These are phyloP conservation scores for Lophium mytilinum DNA, from an alignment of 495 filamentous ascomycete genomes.

Conservation along the genomic window DNA sequence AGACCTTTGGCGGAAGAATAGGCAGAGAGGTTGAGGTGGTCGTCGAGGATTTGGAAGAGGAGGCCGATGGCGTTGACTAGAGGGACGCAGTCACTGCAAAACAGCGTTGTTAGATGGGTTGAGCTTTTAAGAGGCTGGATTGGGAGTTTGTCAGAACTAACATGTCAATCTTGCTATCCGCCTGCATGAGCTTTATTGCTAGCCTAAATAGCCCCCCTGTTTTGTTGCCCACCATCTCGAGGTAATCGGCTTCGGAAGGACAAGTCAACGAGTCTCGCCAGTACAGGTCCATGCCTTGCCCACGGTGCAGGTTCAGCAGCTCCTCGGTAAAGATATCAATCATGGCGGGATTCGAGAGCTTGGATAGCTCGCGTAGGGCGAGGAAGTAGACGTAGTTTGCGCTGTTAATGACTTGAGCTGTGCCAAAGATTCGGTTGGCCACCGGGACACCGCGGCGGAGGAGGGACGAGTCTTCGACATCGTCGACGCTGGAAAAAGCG, in stretches of 20 bases:
- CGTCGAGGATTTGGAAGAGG: conserved; percentile 94
- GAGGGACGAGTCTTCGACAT: conserved; percentile 59
- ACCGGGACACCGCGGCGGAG: conserved; percentile 86
- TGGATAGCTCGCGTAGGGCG: conserved; percentile 65
- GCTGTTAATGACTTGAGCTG: conserved; percentile 92
- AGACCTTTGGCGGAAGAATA: conserved; percentile 89
- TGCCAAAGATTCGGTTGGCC: conserved; percentile 89
- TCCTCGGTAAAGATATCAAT: conserved; percentile 82
- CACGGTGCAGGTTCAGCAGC: conserved; percentile 85
- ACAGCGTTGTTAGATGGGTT: not conserved
- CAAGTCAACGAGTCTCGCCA: conserved; percentile 93
- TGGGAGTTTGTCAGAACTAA: conserved; percentile 28
- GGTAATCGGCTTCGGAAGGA: conserved; percentile 91
- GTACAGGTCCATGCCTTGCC: conserved; percentile 96
- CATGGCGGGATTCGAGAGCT: conserved; percentile 60
- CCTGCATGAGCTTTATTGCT: conserved; percentile 93
- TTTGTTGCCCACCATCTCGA: conserved; percentile 98
- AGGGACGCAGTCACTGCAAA: conserved; percentile 62
- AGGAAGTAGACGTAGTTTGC: conserved; percentile 96
- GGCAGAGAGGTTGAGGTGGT: conserved; percentile 78
- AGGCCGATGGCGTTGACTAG: conserved; percentile 87
- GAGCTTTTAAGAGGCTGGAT: not conserved
- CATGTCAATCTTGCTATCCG: conserved; percentile 57
- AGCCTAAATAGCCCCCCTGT: conserved; percentile 93
- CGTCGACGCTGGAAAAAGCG: conserved; percentile 57